phyloP scores from a whole-genome alignment of 805 yeast species.

The Ogataea degrootiae region DNA sequence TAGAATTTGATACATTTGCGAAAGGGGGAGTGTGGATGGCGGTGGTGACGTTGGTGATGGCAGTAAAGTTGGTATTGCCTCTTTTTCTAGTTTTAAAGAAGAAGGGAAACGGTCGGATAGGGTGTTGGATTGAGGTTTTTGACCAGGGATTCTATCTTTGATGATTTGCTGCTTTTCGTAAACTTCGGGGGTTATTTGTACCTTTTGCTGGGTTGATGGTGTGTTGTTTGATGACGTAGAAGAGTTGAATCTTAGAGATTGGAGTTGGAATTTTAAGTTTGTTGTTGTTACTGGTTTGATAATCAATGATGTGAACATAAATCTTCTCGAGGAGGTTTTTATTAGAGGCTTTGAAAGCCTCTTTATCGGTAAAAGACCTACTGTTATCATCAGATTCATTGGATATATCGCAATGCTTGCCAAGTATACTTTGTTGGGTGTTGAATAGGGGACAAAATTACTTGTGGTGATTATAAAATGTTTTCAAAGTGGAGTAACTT shows the following conservation, averaged over 20 bases:
- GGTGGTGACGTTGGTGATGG: constrained; percentile 79
- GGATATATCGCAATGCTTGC: no score
- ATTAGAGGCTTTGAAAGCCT: no score
- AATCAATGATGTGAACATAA: no score
- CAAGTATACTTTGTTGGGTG: no score
- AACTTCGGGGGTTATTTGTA: constrained; percentile 14
- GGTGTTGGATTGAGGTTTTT: constrained; percentile 39
- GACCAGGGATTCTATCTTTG: constrained; percentile 53
- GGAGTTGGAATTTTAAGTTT: no score
- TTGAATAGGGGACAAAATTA: no score
- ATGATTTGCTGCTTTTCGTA: constrained; percentile 27
- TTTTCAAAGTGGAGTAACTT: no score
- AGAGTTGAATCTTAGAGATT: not conserved
- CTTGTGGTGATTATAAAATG: no score
- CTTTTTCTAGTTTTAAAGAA: constrained; percentile 57
- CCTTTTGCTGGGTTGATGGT: not conserved
- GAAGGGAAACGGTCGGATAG: constrained; percentile 57
- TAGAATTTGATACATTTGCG: constrained; percentile 57
- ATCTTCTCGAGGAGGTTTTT: no score
- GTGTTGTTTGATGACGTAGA: constrained; percentile 3
- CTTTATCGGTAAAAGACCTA: no score
- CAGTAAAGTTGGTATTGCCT: constrained; percentile 57
- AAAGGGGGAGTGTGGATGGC: constrained; percentile 54
- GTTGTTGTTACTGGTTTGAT: no score
- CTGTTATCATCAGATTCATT: no score